Base-by-base conservation (phyloP, 2,329 filamentous ascomycete genomes). In the Aspergillus pseudotamarii region DNA sequence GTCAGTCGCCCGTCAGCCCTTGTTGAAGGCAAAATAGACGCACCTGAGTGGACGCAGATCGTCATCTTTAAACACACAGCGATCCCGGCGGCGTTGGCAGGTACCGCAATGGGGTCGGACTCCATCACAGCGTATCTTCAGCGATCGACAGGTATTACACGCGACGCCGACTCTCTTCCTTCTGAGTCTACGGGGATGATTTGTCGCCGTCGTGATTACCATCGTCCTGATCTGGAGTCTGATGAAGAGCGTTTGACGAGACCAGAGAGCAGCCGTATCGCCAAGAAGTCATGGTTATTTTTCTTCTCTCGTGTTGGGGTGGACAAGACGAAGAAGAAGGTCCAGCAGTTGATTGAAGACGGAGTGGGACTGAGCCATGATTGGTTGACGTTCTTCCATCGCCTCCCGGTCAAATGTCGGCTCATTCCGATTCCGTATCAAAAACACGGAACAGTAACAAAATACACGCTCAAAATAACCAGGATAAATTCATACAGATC, bases 131-230 rank as follows among this genome's bases (percentile, higher is more conserved):
- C 56, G 41, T 11, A 48, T 48, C 28, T 58, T 58, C 4, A 45
- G 41, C 21, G 26, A 8, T 11, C 56, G 56, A 19, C 56, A 58
- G 9, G 56, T 58, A 30, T 43, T 21, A 48, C 43, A 58, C 6
- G 43, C 41, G 5, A 58, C 28, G 10, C 56, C 56, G 41, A 58
- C 56, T 50, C 56, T 43, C 43, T 58, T 48, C 30, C 56, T 50
- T 43, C 26, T 58, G 0, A 26, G 21, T 28, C 45, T 26, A 14
- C 11, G n/a, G 1, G 45, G 23, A 26, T 23, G 21, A 28, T 14
- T 48, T 23, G 3, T 26, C 5, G 23, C 12, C 3, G 12, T 16
- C 6, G 45, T 48, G 14, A 14, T 48, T 48, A 26, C 23, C 45
- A 48, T 48, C 21, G 19, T 48, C 8, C 11, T 19, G 23, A 3